phyloP scores from a whole-genome alignment of 139 green algal species.

The Chlorella sorokiniana region DNA sequence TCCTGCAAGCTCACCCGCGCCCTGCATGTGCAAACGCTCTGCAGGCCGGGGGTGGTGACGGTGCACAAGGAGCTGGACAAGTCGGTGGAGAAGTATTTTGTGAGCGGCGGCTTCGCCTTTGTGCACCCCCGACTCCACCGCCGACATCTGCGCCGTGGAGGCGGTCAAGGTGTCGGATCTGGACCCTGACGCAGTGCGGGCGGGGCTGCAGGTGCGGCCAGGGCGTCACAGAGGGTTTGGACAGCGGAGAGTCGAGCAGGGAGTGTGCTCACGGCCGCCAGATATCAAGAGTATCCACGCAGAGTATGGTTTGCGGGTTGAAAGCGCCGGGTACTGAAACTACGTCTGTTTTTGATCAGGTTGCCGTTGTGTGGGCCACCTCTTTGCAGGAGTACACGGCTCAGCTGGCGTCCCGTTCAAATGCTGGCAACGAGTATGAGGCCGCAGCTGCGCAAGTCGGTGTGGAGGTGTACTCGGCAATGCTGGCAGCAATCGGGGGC shows the following conservation, averaged over 20 bases:
- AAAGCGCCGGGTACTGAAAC: not conserved
- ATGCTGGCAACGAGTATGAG: slow-evolving; percentile 85
- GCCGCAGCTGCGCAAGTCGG: slow-evolving; percentile 65
- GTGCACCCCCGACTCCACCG: slow-evolving; percentile 80
- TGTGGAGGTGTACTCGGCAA: slow-evolving; percentile 88
- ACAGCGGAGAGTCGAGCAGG: too few species aligned
- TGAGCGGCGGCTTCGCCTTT: slow-evolving; percentile 87
- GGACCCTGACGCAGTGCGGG: slow-evolving; percentile 72
- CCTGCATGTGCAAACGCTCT: too few species aligned
- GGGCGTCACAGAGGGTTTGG: not conserved
- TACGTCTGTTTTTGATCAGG: not conserved
- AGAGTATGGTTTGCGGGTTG: too few species aligned
- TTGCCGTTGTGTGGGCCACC: too few species aligned
- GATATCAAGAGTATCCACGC: too few species aligned
- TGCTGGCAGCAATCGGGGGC: slow-evolving; percentile 68
- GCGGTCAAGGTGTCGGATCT: slow-evolving; percentile 80
- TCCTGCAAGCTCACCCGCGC: too few species aligned
- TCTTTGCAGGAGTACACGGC: slow-evolving; percentile 69
- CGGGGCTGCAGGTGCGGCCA: slow-evolving; percentile 50
- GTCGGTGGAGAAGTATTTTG: slow-evolving; percentile 84
- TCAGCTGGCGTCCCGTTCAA: slow-evolving; percentile 78
- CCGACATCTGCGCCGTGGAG: slow-evolving; percentile 86
- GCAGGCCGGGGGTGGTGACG: slow-evolving; percentile 76
- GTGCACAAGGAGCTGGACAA: slow-evolving; percentile 84
- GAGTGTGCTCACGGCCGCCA: too few species aligned